phyloP scores from a whole-genome alignment of 345 rosid species.

The Moringa oleifera region DNA sequence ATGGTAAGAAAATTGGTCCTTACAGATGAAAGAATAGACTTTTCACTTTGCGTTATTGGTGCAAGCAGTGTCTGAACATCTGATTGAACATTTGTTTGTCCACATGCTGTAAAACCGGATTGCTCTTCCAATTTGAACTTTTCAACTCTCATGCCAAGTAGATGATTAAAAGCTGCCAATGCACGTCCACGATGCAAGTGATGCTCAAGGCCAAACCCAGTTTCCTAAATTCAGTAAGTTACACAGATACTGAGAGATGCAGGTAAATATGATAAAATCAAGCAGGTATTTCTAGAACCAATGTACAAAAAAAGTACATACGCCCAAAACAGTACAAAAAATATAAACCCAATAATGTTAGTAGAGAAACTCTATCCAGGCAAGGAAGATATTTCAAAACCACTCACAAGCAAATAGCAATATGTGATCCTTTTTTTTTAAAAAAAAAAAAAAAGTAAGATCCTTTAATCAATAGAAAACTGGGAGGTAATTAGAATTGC shows the following conservation, averaged over 20 bases:
- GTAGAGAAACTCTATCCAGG: too few relatives aligned
- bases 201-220: constrained; percentile 82
- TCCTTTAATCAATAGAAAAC: too few relatives aligned
- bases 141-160: constrained; percentile 65
- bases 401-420: too few relatives aligned
- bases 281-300: constrained; percentile 2
- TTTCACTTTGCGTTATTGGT: constrained; percentile 62
- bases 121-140: constrained; percentile 61
- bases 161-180: constrained; percentile 83
- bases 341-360: too few relatives aligned
- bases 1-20: constrained; percentile 27
- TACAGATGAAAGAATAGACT: constrained; percentile 79
- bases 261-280: constrained; percentile 2
- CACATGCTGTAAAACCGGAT: constrained; percentile 41
- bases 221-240: constrained; percentile 50
- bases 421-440: too few relatives aligned
- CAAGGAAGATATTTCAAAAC: too few relatives aligned
- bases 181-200: constrained; percentile 97
- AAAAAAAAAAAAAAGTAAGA: too few relatives aligned
- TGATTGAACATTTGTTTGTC: constrained; percentile 68
- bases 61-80: constrained; percentile 90
- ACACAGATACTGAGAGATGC: background rate
- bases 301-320: background rate
- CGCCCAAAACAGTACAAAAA: too few relatives aligned
- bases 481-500: too few relatives aligned